Evolutionary conservation across 2,329 filamentous ascomycete species (phyloP).

Genomic region (Trichoderma semiorbis): DNA sequence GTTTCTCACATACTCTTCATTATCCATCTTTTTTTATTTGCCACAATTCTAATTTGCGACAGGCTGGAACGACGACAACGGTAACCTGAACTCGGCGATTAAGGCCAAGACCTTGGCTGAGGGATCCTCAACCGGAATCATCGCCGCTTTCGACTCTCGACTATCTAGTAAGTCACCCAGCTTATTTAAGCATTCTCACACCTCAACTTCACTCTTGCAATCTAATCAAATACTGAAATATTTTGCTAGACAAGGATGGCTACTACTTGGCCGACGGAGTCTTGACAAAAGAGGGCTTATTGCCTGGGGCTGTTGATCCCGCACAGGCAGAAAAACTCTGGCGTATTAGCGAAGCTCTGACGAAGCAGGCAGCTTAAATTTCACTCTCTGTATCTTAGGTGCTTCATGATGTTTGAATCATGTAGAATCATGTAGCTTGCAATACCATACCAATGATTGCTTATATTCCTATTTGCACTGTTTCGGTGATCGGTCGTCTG

Average conservation of each 20-base stretch:
- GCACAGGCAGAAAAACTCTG: background rate
- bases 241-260: background rate
- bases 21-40: background rate
- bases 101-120: background rate
- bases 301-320: background rate
- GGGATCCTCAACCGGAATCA: background rate
- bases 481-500: background rate
- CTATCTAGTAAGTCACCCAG: background rate
- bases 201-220: background rate
- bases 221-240: background rate
- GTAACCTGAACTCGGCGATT: background rate
- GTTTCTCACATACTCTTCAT: background rate
- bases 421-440: background rate
- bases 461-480: background rate
- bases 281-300: background rate
- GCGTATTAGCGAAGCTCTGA: background rate
- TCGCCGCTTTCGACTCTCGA: background rate
- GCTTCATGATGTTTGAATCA: background rate
- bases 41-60: background rate
- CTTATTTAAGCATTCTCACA: background rate
- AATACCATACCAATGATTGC: background rate
- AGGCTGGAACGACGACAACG: slow-evolving; percentile 2
- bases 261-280: background rate
- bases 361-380: background rate
- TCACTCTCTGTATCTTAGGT: background rate